Evolutionary conservation across 768 basidiomycete genomes (phyloP).

Genomic region (Thelephora ganbajun): DNA sequence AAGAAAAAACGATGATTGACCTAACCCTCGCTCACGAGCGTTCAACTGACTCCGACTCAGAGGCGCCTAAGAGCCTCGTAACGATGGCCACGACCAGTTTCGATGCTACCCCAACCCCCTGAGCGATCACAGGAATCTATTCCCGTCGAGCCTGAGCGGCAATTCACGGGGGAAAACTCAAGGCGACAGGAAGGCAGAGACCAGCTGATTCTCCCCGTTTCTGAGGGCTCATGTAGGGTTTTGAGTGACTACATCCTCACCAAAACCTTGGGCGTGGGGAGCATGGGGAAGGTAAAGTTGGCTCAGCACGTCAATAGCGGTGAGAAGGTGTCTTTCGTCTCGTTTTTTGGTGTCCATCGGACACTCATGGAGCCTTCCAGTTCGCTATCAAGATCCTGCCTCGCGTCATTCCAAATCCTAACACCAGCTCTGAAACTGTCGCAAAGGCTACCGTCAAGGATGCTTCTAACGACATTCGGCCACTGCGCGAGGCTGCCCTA

Average conservation of each 20-base stretch:
- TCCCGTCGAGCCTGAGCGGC: conserved; percentile 14
- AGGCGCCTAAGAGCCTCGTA: conserved; percentile 11
- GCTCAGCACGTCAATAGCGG: conserved; percentile 82
- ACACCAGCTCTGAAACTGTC: conserved; percentile 38
- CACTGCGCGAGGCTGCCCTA: conserved; percentile 88
- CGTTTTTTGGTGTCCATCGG: neutral
- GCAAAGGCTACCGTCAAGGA: conserved; percentile 81
- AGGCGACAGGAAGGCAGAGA: conserved; percentile 3
- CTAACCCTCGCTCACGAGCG: conserved; percentile 16
- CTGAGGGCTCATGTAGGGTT: conserved; percentile 32
- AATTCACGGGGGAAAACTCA: conserved; percentile 11
- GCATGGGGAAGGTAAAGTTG: conserved; percentile 98
- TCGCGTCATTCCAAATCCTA: conserved; percentile 50
- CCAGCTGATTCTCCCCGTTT: conserved; percentile 11
- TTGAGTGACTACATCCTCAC: conserved; percentile 92
- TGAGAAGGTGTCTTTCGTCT: conserved; percentile 62
- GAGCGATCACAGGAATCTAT: conserved; percentile 15
- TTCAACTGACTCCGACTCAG: conserved; percentile 18
- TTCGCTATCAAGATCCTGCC: conserved; percentile 99
- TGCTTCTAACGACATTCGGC: conserved; percentile 91
- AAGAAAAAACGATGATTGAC: too few relatives aligned
- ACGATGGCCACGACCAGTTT: conserved; percentile 45
- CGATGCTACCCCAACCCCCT: conserved; percentile 59
- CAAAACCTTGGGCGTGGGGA: conserved; percentile 94
- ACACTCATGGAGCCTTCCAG: conserved; percentile 24